Percentiles rank a stretch among this genome's conserved stretches.
phyloP scores from a whole-genome alignment of 352 stramenopile species.

The Plasmopara viticola region DNA sequence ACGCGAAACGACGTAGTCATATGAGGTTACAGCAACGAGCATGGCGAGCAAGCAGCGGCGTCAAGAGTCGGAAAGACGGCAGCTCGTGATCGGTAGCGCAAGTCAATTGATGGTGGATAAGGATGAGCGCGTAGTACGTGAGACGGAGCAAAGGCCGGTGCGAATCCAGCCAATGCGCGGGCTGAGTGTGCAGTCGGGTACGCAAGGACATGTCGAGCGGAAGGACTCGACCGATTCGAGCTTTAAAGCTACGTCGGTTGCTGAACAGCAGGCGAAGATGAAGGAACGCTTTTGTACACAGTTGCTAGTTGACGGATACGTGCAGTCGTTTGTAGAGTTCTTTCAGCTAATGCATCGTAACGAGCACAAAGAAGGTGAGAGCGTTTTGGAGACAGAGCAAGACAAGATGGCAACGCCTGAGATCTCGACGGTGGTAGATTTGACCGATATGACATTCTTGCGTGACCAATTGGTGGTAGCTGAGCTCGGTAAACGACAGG shows the following conservation, averaged over 20 bases:
- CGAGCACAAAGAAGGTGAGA: slow-evolving; percentile 3
- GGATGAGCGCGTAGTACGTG: slow-evolving; percentile 31
- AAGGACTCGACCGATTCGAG: slow-evolving; percentile 2
- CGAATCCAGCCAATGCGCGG: slow-evolving; percentile 58
- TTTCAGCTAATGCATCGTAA: slow-evolving; percentile 91
- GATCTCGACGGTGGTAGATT: slow-evolving; percentile 17
- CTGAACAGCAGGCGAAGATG: slow-evolving; percentile 47
- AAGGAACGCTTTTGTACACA: slow-evolving; percentile 81
- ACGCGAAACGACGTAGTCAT: slow-evolving; percentile 25
- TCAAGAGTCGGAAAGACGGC: slow-evolving; percentile 9
- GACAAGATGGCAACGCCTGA: slow-evolving; percentile 1
- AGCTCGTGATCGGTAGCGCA: slow-evolving; percentile 5
- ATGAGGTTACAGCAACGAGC: not conserved
- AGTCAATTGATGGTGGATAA: slow-evolving; percentile 2
- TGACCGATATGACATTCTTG: slow-evolving; percentile 81
- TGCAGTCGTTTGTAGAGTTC: slow-evolving; percentile 92
- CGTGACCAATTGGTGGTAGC: slow-evolving; percentile 81
- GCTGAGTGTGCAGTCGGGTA: slow-evolving; percentile 6
- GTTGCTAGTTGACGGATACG: slow-evolving; percentile 84
- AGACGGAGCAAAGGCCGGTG: slow-evolving; percentile 45
- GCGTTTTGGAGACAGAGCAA: not conserved
- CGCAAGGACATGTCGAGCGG: not conserved
- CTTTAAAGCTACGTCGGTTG: slow-evolving; percentile 13
- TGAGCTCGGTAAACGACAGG: slow-evolving; percentile 85
- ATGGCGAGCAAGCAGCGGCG: slow-evolving; percentile 28